Evolutionary conservation across 1,139 yeast species (phyloP).

Genomic region (Scheffersomyces insectosa): DNA sequence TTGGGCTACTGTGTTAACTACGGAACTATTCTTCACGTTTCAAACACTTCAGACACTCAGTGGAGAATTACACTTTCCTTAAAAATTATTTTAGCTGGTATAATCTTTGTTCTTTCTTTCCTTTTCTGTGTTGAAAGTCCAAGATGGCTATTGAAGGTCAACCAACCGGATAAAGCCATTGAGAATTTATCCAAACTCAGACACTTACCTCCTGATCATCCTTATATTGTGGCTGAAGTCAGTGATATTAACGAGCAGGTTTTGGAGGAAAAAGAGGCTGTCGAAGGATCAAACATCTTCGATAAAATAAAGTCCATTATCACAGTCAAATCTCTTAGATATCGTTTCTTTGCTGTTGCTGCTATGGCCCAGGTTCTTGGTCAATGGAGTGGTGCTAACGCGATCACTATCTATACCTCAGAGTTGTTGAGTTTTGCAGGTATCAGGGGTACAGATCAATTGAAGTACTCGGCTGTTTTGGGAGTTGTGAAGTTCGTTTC

Average conservation of each 20-base stretch:
- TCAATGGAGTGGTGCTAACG: conserved; percentile 66
- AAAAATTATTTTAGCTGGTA: conserved; percentile 44
- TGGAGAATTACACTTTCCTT: conserved; percentile 29
- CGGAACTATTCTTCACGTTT: conserved; percentile 38
- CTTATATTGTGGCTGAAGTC: conserved; percentile 53
- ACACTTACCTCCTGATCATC: conserved; percentile 50
- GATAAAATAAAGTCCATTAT: conserved; percentile 34
- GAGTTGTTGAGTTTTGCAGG: conserved; percentile 57
- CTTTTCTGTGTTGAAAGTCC: conserved; percentile 45
- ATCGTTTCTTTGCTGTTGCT: conserved; percentile 46
- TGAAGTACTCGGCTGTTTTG: conserved; percentile 49
- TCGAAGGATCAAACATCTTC: conserved; percentile 23
- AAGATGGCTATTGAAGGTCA: conserved; percentile 45
- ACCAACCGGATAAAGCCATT: conserved; percentile 36
- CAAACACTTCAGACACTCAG: conserved; percentile 28
- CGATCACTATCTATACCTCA: conserved; percentile 47
- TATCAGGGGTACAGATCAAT: conserved; percentile 31
- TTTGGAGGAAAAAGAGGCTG: conserved; percentile 37
- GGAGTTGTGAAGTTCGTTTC: conserved; percentile 49
- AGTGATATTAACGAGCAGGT: conserved; percentile 52
- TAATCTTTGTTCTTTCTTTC: conserved; percentile 37
- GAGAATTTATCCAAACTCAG: conserved; percentile 46
- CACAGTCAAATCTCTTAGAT: conserved; percentile 36
- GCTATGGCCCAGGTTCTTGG: conserved; percentile 51
- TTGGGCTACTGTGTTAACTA: conserved; percentile 51